Conservation (phyloP, 2,329 filamentous ascomycete species). For the Cytospora piceicola region DNA sequence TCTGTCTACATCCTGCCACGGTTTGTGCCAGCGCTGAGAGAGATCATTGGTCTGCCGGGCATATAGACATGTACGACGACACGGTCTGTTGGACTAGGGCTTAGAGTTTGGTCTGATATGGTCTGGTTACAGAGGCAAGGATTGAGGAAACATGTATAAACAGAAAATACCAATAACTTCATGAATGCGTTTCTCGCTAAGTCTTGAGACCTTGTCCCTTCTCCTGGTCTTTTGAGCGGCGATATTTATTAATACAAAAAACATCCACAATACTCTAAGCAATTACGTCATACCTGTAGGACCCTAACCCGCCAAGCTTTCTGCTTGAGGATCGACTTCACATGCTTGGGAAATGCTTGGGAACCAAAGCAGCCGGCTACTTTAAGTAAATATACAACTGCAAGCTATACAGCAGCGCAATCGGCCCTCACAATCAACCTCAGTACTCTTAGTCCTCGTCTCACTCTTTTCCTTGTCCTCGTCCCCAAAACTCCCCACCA, state of each 20-base stretch:
- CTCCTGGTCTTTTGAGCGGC: too few relatives aligned
- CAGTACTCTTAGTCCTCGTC: background rate
- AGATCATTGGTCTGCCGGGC: conserved; percentile 55
- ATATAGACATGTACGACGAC: conserved; percentile 42
- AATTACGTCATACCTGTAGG: conserved; percentile 21
- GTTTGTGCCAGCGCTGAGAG: conserved; percentile 51
- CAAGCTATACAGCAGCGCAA: too few relatives aligned
- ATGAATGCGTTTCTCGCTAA: background rate
- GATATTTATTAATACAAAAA: conserved; percentile 8
- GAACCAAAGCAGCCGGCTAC: background rate
- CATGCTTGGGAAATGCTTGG: background rate
- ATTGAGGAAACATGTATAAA: background rate
- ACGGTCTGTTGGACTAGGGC: background rate
- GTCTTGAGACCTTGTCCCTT: too few relatives aligned
- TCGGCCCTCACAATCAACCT: background rate
- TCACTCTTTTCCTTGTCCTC: too few relatives aligned
- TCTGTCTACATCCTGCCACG: conserved; percentile 56
- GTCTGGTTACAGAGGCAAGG: background rate
- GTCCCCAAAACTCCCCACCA: background rate
- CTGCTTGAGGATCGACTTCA: conserved; percentile 4
- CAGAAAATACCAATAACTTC: conserved; percentile 8
- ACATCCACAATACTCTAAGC: background rate
- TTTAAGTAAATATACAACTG: too few relatives aligned
- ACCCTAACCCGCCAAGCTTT: background rate
- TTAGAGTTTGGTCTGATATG: background rate